Percentiles rank a stretch among this genome's conserved stretches.
Conservation (phyloP, 495 filamentous ascomycete species). For the Penicillium nucicola region DNA sequence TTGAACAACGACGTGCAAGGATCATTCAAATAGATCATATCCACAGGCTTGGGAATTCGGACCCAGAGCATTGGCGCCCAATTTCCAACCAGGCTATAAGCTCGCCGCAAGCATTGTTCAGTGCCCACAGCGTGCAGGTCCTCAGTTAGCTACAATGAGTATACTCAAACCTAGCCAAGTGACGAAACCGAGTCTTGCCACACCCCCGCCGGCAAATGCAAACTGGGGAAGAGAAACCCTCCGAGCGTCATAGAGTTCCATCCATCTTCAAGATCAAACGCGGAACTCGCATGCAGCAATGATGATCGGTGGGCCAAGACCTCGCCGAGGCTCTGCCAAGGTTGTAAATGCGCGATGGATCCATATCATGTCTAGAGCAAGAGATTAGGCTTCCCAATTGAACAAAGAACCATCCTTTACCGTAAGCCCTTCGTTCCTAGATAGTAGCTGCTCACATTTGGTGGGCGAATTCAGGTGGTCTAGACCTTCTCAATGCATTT, state of each 20-base stretch:
- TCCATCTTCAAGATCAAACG: background rate
- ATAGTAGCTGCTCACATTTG: no score
- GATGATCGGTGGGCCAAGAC: constrained; percentile 1
- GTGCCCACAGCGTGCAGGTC: background rate
- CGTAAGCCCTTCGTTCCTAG: no score
- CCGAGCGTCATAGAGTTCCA: background rate
- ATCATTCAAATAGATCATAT: background rate
- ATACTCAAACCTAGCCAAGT: background rate
- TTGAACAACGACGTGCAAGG: background rate
- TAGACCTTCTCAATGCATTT: no score
- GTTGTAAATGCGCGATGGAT: constrained; percentile 13
- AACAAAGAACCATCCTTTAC: no score
- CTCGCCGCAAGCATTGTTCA: no score
- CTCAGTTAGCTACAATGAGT: background rate
- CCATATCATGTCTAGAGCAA: constrained; percentile 1
- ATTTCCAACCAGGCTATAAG: background rate
- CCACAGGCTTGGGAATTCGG: background rate
- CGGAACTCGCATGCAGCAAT: constrained; percentile 8
- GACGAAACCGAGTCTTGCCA: background rate
- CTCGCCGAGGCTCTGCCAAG: constrained; percentile 4
- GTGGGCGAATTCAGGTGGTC: no score
- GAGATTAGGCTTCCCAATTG: constrained; percentile 1
- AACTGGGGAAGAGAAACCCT: background rate
- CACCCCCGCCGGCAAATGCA: background rate
- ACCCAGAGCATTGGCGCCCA: background rate